Base-by-base conservation (phyloP, 352 stramenopile genomes). In the Globisporangium mamillatum region DNA sequence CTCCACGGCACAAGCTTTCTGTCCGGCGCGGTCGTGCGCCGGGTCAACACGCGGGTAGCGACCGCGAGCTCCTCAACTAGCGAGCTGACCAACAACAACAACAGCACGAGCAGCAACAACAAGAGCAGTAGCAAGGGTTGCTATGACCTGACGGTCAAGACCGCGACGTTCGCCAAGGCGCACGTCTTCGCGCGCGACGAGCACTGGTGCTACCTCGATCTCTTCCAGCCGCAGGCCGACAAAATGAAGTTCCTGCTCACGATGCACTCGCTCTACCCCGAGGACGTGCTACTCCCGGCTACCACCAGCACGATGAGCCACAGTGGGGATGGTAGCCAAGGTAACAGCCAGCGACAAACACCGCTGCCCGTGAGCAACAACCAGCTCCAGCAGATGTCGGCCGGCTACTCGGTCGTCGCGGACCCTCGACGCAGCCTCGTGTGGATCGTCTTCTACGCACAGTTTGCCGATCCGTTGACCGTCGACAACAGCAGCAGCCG, bases 151-250 rank as follows among this genome's bases (percentile, higher is more conserved):
- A 14, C 74, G 52, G 73, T 79, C 44, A 75, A 80, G 70, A 88
- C 78, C 3, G 76, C 70, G n/a, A 84, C 75, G 64, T 85, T 88
- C 64, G 69, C 70, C 12, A 79, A 77, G 41, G 63, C 78, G 10
- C 75, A 82, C 63, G 58, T 82, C 55, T 73, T 88, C 24, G 71
- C 73, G 32, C 74, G 70, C 53, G 82, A 78, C 64, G 77, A 88
- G 53, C 75, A 88, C 57, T 85, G 75, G 77, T 85, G 75, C 62
- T 84, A 72, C 59, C 71, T 83, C 29, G 76, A 82, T 34, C 61
- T 68, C 18, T 60, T 73, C 44, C 25, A 60, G 12, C 54, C 25
- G 54, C 18, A 48, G 14, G 14, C 20, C 24, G 27, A 64, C 16
- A 32, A 8, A 0, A 68, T 41, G 8, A 18, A 36, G 18, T 83